Conservation (phyloP, 345 rosid genomes). For the Toxicodendron radicans region DNA sequence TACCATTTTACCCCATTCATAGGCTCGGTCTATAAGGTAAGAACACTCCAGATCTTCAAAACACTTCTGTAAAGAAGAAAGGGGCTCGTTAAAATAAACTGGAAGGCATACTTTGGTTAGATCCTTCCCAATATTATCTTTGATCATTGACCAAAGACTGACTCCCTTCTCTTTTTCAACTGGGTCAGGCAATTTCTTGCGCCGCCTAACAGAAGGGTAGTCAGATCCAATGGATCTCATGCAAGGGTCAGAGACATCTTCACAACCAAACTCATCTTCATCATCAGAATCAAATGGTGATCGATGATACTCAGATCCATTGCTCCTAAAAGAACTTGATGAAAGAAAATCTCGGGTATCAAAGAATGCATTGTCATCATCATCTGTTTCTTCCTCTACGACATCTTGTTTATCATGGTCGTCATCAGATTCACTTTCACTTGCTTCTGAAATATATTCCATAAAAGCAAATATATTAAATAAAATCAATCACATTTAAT, state of each 20-base stretch:
- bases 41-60: conserved; percentile 37
- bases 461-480: background rate
- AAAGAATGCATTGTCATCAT: conserved; percentile 26
- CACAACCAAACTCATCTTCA: conserved; percentile 19
- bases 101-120: conserved; percentile 34
- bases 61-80: conserved; percentile 39
- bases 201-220: conserved; percentile 23
- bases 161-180: conserved; percentile 32
- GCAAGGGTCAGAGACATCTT: conserved; percentile 19
- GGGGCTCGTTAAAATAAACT: conserved; percentile 37
- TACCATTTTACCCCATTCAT: conserved; percentile 36
- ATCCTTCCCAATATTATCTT: conserved; percentile 41
- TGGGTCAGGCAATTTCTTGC: conserved; percentile 36
- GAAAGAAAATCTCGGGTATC: conserved; percentile 36
- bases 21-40: conserved; percentile 32
- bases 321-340: conserved; percentile 30
- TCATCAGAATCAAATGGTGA: conserved; percentile 26
- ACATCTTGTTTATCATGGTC: conserved; percentile 25
- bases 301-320: conserved; percentile 16
- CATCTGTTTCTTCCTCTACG: conserved; percentile 30
- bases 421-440: conserved; percentile 31
- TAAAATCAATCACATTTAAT: background rate
- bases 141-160: conserved; percentile 39
- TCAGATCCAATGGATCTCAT: conserved; percentile 20
- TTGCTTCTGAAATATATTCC: conserved; percentile 24